Evolutionary conservation across 2,329 filamentous ascomycete species (phyloP).

Genomic region (Pseudocercospora musae): DNA sequence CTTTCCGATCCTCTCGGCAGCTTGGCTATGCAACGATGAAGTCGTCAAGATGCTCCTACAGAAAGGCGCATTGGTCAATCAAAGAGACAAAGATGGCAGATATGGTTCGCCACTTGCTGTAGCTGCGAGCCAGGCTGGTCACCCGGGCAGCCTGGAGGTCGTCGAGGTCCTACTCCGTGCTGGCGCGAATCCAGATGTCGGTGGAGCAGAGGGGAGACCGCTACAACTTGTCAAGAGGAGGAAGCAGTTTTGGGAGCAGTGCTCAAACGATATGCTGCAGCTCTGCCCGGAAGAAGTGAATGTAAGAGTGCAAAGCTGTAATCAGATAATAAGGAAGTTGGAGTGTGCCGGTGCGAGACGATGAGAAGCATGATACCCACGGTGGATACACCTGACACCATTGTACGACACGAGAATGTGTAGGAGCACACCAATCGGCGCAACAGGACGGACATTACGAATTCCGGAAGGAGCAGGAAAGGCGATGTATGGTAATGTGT

Average conservation of each 20-base stretch:
- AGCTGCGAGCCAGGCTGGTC: constrained; percentile 25
- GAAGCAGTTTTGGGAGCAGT: constrained; percentile 9
- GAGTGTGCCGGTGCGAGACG: constrained; percentile 14
- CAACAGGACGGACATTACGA: not conserved
- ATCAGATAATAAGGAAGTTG: constrained; percentile 19
- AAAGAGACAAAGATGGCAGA: constrained; percentile 11
- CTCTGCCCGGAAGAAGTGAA: constrained; percentile 10
- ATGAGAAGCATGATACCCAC: not conserved
- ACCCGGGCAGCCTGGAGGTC: constrained; percentile 26
- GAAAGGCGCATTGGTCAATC: constrained; percentile 25
- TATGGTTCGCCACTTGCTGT: constrained; percentile 31
- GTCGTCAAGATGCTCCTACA: constrained; percentile 28
- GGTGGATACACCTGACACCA: not conserved
- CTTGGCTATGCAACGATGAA: constrained; percentile 24
- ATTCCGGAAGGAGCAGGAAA: not conserved
- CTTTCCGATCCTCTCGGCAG: constrained; percentile 26
- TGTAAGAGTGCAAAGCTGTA: constrained; percentile 18
- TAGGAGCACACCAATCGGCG: not conserved
- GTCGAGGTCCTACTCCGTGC: constrained; percentile 27
- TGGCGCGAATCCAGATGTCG: constrained; percentile 16
- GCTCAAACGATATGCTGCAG: constrained; percentile 7
- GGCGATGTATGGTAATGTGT: not conserved
- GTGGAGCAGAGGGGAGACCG: not conserved
- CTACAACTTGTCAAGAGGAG: constrained; percentile 9
- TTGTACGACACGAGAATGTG: not conserved